A percentile compares a stretch with the other conserved stretches of the same genome.
phyloP scores from a whole-genome alignment of 2,329 filamentous ascomycete genomes.

The Coniochaeta sp. region DNA sequence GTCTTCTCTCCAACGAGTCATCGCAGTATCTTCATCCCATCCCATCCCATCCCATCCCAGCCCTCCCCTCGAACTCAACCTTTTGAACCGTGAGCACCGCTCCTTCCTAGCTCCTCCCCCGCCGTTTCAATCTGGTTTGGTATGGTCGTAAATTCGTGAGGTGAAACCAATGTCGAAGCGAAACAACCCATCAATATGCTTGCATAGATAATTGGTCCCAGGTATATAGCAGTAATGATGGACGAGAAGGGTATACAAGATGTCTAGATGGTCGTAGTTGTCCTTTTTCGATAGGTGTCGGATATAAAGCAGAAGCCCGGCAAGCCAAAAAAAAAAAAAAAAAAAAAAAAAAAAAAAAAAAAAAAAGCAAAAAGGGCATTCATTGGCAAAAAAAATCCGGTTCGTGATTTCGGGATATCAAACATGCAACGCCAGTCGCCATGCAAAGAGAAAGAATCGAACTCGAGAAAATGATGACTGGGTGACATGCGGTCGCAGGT shows the following conservation, averaged over 20 bases:
- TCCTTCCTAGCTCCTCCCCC: neutral
- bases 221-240: neutral
- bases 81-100: neutral
- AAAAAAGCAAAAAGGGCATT: constrained; percentile 6
- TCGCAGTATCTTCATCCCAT: neutral
- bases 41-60: no score
- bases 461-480: constrained; percentile 1
- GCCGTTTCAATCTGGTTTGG: neutral
- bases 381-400: neutral
- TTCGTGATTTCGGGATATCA: neutral
- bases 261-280: neutral
- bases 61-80: no score
- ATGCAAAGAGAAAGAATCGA: constrained; percentile 27
- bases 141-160: neutral
- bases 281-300: neutral
- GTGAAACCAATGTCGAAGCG: neutral
- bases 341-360: constrained; percentile 4
- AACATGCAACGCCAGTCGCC: constrained; percentile 14
- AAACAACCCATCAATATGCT: neutral
- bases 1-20: neutral
- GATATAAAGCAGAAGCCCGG: neutral
- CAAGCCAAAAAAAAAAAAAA: constrained; percentile 4
- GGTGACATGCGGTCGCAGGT: neutral
- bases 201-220: neutral
- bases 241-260: neutral